A percentile compares a stretch with the other conserved stretches of the same genome.
Evolutionary conservation across 345 rosid genomes (phyloP).

Genomic region (Murraya paniculata): DNA sequence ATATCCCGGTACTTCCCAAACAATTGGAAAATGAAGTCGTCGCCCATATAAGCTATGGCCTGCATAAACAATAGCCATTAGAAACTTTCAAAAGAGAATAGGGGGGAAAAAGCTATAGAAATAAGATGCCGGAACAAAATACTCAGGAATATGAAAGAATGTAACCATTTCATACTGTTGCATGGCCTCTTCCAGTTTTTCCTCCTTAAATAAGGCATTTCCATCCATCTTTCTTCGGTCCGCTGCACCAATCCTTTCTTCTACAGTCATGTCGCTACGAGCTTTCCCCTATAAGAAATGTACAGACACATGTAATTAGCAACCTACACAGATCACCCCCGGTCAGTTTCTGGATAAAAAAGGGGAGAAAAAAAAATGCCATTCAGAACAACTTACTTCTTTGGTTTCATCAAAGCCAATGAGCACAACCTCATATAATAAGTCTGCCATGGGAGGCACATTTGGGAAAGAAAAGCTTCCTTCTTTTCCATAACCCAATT

Average conservation of each 20-base stretch:
- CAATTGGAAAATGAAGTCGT: constrained; percentile 95
- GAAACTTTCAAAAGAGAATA: constrained; percentile 18
- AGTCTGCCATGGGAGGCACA: constrained; percentile 89
- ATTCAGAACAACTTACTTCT: constrained; percentile 56
- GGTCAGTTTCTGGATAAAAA: neutral
- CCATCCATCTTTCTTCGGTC: constrained; percentile 96
- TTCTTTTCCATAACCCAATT: constrained; percentile 89
- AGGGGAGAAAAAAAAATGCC: constrained; percentile 1
- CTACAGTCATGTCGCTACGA: constrained; percentile 95
- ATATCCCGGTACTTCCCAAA: constrained; percentile 94
- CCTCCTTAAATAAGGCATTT: constrained; percentile 72
- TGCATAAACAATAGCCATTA: constrained; percentile 22
- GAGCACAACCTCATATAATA: constrained; percentile 85
- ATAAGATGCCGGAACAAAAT: neutral
- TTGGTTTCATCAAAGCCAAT: constrained; percentile 95
- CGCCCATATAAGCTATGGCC: constrained; percentile 96
- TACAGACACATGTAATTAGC: constrained; percentile 4
- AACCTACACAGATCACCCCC: neutral
- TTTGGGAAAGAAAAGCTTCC: constrained; percentile 96
- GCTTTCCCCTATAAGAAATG: constrained; percentile 71
- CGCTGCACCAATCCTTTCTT: constrained; percentile 92
- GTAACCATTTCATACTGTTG: constrained; percentile 97
- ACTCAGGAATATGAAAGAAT: constrained; percentile 13
- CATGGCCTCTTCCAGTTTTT: constrained; percentile 90
- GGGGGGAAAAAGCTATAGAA: neutral